Conservation (phyloP, 345 rosid species). For the Atalantia buxifolia region DNA sequence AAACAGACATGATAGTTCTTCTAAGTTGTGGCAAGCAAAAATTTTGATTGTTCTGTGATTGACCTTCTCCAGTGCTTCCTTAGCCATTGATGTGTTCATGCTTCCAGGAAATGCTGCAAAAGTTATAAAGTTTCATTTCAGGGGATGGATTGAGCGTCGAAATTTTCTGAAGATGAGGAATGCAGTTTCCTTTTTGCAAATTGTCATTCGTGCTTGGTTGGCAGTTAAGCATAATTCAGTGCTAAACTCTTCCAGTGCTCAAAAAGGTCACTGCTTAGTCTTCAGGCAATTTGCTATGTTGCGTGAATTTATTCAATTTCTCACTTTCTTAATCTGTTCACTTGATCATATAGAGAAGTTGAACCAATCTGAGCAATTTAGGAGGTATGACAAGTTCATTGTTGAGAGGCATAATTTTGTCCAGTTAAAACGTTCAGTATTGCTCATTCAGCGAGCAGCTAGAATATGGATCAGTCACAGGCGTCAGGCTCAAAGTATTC, state of each 20-base stretch:
- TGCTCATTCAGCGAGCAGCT: slow-evolving; percentile 57
- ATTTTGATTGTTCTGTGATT: not conserved
- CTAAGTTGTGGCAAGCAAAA: not conserved
- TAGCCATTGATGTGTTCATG: slow-evolving; percentile 9
- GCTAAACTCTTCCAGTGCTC: slow-evolving; percentile 14
- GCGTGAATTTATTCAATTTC: not conserved
- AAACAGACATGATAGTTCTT: not conserved
- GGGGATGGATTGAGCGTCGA: slow-evolving; percentile 39
- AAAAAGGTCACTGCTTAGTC: slow-evolving; percentile 20
- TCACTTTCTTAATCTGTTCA: slow-evolving; percentile 8
- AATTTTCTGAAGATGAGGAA: slow-evolving; percentile 45
- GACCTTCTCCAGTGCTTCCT: not conserved
- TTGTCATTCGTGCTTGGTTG: slow-evolving; percentile 53
- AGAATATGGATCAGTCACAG: slow-evolving; percentile 46
- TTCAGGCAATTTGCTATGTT: not conserved
- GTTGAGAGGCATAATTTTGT: slow-evolving; percentile 50
- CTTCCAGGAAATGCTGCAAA: slow-evolving; percentile 58
- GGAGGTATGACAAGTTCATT: slow-evolving; percentile 37
- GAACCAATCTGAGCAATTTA: slow-evolving; percentile 24
- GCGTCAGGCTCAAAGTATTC: slow-evolving; percentile 1
- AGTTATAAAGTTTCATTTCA: slow-evolving; percentile 60
- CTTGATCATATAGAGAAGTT: slow-evolving; percentile 32
- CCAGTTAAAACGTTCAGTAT: slow-evolving; percentile 36
- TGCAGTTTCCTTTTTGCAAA: slow-evolving; percentile 51
- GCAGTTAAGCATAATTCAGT: slow-evolving; percentile 36